Percentiles rank a stretch among this genome's conserved stretches.
Conservation (phyloP, 106 monocot species). For the Vanilla planifolia region DNA sequence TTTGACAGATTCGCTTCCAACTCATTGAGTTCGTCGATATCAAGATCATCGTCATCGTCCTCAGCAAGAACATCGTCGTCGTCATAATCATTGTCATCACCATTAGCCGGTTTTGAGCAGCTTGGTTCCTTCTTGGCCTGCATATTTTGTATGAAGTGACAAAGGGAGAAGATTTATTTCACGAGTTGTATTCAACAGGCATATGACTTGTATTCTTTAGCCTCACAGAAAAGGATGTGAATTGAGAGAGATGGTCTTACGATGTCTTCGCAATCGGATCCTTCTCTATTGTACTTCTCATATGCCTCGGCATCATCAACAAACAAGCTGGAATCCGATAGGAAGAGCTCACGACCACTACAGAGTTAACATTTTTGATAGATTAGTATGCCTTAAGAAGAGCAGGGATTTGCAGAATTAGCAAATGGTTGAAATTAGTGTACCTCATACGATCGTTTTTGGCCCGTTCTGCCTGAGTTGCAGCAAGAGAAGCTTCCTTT, state of each 20-base stretch:
- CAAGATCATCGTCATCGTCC: conserved; percentile 73
- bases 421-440: neutral
- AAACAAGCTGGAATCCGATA: conserved; percentile 87
- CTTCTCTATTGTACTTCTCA: conserved; percentile 79
- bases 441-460: conserved; percentile 99
- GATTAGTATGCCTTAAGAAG: neutral
- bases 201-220: too few relatives aligned
- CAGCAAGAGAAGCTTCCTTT: conserved; percentile 74
- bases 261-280: conserved; percentile 34
- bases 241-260: conserved; percentile 17
- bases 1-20: conserved; percentile 82
- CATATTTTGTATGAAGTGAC: neutral
- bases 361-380: conserved; percentile 11
- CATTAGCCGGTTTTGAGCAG: conserved; percentile 24
- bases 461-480: conserved; percentile 76
- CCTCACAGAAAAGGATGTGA: neutral
- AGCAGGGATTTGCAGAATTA: neutral
- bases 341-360: conserved; percentile 98
- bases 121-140: conserved; percentile 49
- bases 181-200: too few relatives aligned
- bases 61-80: conserved; percentile 38
- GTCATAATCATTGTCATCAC: too few relatives aligned
- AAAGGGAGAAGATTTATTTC: neutral
- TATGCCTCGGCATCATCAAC: conserved; percentile 93
- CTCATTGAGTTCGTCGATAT: conserved; percentile 87